A percentile compares a stretch with the other conserved stretches of the same genome.
phyloP scores from a whole-genome alignment of 306 rosid genomes.

The Trichosanthes truncata region DNA sequence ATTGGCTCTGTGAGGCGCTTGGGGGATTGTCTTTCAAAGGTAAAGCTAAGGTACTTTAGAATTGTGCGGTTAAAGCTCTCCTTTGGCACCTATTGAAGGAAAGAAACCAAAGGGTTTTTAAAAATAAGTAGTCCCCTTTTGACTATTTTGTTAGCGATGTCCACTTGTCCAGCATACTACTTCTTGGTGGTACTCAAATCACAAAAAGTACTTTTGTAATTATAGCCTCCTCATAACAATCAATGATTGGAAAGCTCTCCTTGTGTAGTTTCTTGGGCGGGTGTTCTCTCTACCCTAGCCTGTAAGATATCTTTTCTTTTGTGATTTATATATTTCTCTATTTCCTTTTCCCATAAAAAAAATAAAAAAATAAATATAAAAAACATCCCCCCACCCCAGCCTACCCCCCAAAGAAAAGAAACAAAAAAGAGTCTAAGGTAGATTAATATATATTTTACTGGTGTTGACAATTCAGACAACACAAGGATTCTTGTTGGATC shows the following conservation, averaged over 20 bases:
- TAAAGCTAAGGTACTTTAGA: background rate
- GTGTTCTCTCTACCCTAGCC: background rate
- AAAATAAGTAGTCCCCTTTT: background rate
- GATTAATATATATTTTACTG: background rate
- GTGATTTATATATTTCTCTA: background rate
- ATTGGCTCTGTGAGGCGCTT: background rate
- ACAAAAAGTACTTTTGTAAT: background rate
- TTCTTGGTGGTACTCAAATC: background rate
- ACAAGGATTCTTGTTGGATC: background rate
- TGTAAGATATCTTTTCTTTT: background rate
- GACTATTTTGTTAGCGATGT: background rate
- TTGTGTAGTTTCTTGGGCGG: background rate
- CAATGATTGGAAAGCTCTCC: background rate
- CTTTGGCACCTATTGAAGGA: background rate
- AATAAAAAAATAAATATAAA: background rate
- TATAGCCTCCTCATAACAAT: background rate
- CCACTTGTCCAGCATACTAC: background rate
- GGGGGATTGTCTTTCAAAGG: background rate
- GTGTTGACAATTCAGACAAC: background rate
- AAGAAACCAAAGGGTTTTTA: background rate
- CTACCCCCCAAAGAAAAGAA: background rate
- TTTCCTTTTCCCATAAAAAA: background rate
- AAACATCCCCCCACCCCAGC: background rate
- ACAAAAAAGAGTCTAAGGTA: background rate
- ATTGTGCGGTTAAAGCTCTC: background rate